phyloP scores from a whole-genome alignment of 2,329 filamentous ascomycete genomes.

The Exserohilum rostratum region DNA sequence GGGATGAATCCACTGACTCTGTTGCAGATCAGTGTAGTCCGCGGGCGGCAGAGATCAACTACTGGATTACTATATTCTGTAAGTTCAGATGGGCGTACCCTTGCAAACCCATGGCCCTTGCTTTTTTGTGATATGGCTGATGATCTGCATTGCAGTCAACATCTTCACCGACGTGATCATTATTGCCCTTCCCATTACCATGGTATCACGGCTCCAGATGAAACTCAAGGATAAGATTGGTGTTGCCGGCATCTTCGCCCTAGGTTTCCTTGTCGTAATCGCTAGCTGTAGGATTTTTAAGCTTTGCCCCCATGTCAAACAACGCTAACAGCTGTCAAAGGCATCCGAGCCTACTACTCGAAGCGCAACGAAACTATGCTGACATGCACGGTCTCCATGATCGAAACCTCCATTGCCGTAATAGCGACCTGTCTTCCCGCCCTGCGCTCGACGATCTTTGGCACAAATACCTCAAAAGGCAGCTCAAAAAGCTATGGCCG shows the following conservation, averaged over 20 bases:
- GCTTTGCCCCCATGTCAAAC: neutral
- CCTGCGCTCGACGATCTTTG: neutral
- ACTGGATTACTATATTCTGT: neutral
- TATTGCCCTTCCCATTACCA: neutral
- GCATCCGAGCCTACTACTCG: neutral
- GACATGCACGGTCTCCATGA: neutral
- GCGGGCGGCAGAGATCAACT: too few species aligned
- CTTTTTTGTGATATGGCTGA: neutral
- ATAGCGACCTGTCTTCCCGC: neutral
- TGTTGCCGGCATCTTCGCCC: neutral
- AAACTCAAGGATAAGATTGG: neutral
- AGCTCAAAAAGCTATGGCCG: constrained; percentile 28
- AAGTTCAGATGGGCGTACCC: neutral
- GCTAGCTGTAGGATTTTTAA: neutral
- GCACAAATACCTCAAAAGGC: neutral
- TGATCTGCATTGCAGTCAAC: neutral
- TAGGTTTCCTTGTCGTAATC: neutral
- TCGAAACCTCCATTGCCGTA: neutral
- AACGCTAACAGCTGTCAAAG: neutral
- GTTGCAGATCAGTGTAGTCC: too few species aligned
- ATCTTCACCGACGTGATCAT: neutral
- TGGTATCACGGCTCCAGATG: neutral
- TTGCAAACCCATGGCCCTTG: neutral
- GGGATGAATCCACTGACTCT: too few species aligned
- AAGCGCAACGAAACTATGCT: neutral